Percentiles rank a stretch among this genome's conserved stretches.
phyloP scores from a whole-genome alignment of 1,284 basidiomycete species.

The Sparassis latifolia region DNA sequence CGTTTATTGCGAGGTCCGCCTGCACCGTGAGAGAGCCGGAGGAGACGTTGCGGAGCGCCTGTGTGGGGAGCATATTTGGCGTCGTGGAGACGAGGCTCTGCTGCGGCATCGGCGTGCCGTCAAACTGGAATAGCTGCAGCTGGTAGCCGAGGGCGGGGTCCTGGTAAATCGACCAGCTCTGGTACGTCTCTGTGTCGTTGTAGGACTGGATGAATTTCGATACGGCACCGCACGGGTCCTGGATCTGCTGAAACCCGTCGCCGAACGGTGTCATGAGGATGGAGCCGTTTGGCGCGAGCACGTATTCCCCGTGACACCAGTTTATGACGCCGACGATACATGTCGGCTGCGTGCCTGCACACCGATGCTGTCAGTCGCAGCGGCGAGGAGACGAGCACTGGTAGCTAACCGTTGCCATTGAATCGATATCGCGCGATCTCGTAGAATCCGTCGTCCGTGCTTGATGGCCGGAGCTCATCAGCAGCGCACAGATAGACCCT shows the following conservation, averaged over 20 bases:
- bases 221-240: conserved; percentile 81
- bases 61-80: conserved; percentile 65
- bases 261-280: conserved; percentile 64
- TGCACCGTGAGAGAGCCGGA: conserved; percentile 6
- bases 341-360: conserved; percentile 58
- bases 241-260: conserved; percentile 88
- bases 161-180: conserved; percentile 51
- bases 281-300: conserved; percentile 66
- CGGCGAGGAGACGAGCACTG: background rate
- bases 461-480: conserved; percentile 19
- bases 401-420: conserved; percentile 61
- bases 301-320: conserved; percentile 83
- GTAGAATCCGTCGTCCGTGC: conserved; percentile 67
- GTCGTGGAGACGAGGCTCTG: conserved; percentile 49
- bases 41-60: conserved; percentile 40
- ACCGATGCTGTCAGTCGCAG: background rate
- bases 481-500: background rate
- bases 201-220: conserved; percentile 83
- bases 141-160: conserved; percentile 51
- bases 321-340: conserved; percentile 82
- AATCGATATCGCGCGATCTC: conserved; percentile 89
- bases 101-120: conserved; percentile 58
- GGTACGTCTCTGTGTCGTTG: conserved; percentile 59
- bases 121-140: conserved; percentile 60
- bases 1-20: conserved; percentile 5